Base-by-base conservation (phyloP, 177 flowering plant genomes). In the Vitis hybrid region DNA sequence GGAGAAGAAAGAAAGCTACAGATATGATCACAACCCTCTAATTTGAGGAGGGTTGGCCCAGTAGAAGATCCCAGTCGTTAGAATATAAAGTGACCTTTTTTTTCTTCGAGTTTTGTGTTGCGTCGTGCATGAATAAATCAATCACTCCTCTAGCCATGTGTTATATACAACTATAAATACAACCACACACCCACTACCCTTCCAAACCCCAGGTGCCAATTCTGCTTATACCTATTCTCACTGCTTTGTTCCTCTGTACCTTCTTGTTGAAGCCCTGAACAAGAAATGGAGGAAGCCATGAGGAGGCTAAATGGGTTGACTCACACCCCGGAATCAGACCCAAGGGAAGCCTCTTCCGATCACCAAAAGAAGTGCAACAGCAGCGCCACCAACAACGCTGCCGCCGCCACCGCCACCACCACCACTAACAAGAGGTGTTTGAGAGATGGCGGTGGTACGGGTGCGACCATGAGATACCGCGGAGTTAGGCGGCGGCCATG, bases 401-500 rank as follows among this genome's bases (percentile, higher is more conserved):
- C 55, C 57, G 56, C 71, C 62, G 6, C 59, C 53, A 17, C 78
- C 71, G 2, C 81, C 28, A 33, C 66, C 7, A 15, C 67, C 20
- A 47, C 47, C 47, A 66, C 62, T 68, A 80, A 72, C 85, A 86
- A 86, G 73, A 77, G 88, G 57, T n/a, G 82, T 0, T 53, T 72
- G 5, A 86, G 79, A 59, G 88, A 82, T 11, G 69, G 53, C 15
- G 38, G 60, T 8, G 10, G 52, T 14, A 52, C 68, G 9, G 78
- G 64, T 18, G 70, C 65, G 38, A 58, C 77, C 4, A 83, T 79
- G 75, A 73, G 93, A 58, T 94, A 94, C 88, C 86, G 97, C 2
- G 98, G 98, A 0, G 98, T 94, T 0, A 86, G 98, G 0, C 89
- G 97, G 31, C 84, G 98, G 31, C 98, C 98, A 0, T 94, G 98